Evolutionary conservation across 768 basidiomycete genomes (phyloP), one percentile per base, ranked within the genome.

Genomic region (Trametes maxima): DNA sequence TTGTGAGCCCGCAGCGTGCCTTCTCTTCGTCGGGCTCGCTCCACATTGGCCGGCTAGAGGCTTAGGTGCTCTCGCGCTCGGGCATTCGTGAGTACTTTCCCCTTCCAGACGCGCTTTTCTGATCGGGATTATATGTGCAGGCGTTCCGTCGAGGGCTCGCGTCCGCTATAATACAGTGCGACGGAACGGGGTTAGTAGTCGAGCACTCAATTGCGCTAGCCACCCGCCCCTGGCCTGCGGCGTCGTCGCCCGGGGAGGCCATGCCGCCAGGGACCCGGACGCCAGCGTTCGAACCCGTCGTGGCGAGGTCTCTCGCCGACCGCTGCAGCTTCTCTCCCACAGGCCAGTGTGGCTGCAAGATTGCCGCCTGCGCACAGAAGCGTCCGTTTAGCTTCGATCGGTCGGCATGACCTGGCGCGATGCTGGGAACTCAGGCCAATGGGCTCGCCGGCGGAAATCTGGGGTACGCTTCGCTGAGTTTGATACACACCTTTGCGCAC

Each of bases 401-500:
- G 57, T 40, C 48, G 48, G 57, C 57, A 58, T 50, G 57, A 17
- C 33, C 39, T 58, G 57, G 36, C 57, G 42, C 43, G 28, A 50
- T 58, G 48, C 28, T 22, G 48, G 42, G 48, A 58, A 50, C 40
- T 28, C 24, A n/a, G n/a, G 40, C 57, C 48, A 58, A 58, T 58
- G 48, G 42, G 39, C 48, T 58, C 25, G 28, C 57, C 19, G n/a
- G 42, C 48, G 51, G 28, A 43, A 48, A 58, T 57, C 56, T 57
- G 39, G 56, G 55, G 55, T 49, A 25, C 46, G 56, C 56, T 57
- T 57, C 56, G 57, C 57, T 58, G 57, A 50, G 57, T 51, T 58
- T 51, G 48, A 50, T 58, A 50, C 17, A 50, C 50, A 50, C 17
- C 17, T 24, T 19, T 12, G 3, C 10, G 45, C 4, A 48, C 57